Percentiles rank a stretch among this genome's conserved stretches.
These are phyloP conservation scores for Pseudogymnoascus sp. DNA, from an alignment of 2,329 filamentous ascomycete species.

Conservation along the genomic window DNA sequence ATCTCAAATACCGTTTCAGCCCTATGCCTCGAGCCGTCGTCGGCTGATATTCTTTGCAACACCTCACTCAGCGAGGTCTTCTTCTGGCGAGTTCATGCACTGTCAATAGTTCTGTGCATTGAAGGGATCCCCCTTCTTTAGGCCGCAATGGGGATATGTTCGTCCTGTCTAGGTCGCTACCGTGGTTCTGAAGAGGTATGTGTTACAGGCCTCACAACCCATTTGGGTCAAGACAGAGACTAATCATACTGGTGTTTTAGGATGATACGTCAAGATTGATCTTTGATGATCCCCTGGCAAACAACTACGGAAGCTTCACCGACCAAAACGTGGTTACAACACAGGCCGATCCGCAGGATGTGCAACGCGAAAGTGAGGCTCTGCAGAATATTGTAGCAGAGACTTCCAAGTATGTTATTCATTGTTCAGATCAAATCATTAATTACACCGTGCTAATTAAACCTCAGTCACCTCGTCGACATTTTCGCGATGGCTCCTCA, in stretches of 20 bases:
- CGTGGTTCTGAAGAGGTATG: conserved; percentile 49
- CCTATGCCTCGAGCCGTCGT: background rate
- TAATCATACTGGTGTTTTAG: conserved; percentile 15
- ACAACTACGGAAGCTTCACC: conserved; percentile 58
- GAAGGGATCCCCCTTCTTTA: background rate
- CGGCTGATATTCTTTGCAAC: background rate
- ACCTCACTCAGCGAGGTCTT: background rate
- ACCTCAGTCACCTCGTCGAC: conserved; percentile 53
- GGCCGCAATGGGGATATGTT: conserved; percentile 51
- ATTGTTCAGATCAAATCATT: conserved; percentile 12
- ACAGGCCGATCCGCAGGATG: conserved; percentile 55
- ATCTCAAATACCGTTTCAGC: background rate
- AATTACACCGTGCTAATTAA: background rate
- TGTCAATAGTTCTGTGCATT: background rate
- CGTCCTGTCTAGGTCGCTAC: conserved; percentile 52
- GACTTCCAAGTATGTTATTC: conserved; percentile 52
- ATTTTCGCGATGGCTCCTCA: conserved; percentile 59
- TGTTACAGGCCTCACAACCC: conserved; percentile 9
- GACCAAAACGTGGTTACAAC: conserved; percentile 45
- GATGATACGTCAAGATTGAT: conserved; percentile 43
- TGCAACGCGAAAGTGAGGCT: conserved; percentile 58
- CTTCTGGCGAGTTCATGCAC: background rate
- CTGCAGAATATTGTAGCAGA: conserved; percentile 57
- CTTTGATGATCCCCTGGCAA: conserved; percentile 53
- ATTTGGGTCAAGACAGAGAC: conserved; percentile 12